Conservation (phyloP, 352 stramenopile species). For the Phytophthora sansomeana region DNA sequence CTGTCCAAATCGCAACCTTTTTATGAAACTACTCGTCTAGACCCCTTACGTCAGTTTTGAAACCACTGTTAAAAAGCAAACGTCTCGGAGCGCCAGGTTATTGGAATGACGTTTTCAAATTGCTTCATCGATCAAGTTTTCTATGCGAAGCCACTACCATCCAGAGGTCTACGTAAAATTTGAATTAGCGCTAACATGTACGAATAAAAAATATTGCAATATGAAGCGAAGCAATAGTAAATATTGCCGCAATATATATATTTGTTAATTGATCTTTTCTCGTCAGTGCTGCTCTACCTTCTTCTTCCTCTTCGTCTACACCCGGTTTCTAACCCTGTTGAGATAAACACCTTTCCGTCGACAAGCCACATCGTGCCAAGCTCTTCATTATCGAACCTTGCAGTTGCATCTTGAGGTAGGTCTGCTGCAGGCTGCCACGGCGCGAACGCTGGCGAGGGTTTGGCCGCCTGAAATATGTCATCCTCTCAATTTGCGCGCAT, state of each 20-base stretch:
- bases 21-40: too few relatives aligned
- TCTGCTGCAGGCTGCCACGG: conserved; percentile 9
- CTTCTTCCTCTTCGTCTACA: not conserved
- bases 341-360: not conserved
- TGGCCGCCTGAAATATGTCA: not conserved
- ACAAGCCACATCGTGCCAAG: not conserved
- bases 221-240: conserved; percentile 10
- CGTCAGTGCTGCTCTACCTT: too few relatives aligned
- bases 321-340: not conserved
- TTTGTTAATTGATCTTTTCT: not conserved
- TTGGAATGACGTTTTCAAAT: too few relatives aligned
- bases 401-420: conserved; percentile 11
- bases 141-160: too few relatives aligned
- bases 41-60: too few relatives aligned
- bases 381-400: not conserved
- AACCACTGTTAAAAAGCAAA: too few relatives aligned
- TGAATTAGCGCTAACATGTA: too few relatives aligned
- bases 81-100: too few relatives aligned
- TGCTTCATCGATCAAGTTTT: too few relatives aligned
- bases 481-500: not conserved
- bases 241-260: conserved; percentile 22
- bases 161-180: too few relatives aligned
- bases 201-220: conserved; percentile 13
- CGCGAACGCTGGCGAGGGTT: not conserved
- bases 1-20: too few relatives aligned